Evolutionary conservation across 371 early-diverging fungal genomes (phyloP), one percentile per base, ranked within the genome.

Genomic region (Mortierella sp.): DNA sequence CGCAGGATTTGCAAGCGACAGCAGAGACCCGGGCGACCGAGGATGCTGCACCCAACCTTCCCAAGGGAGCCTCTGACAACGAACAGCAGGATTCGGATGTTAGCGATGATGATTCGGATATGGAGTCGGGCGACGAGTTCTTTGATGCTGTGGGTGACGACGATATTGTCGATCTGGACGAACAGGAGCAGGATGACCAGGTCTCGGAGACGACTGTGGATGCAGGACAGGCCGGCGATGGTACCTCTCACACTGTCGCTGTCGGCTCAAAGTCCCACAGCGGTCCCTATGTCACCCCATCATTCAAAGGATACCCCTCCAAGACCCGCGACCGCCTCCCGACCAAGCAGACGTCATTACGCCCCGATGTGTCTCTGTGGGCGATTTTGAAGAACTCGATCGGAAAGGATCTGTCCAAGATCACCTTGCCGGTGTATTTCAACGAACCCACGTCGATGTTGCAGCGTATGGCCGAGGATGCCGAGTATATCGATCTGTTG

Each of bases 401-500:
- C 29, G 96, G 96, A 61, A 96, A 96, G 83, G 96, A 96, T 74
- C 85, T 96, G 77, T 88, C 91, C 52, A 92, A 92, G 74, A 93
- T 96, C 43, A 92, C 95, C 0, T 85, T 96, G 31, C 96, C 96
- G 0, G 96, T 96, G 26, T 90, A 92, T 71, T 96, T 96, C 86
- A 96, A 96, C 83, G 96, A 96, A 82, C 96, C 96, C 0, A 89
- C 94, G 1, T 92, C 92, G 19, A 93, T 96, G 90, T 77, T 96
- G 79, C 96, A 96, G 83, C 87, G 95, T 58, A 91, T 95, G 89
- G 89, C 92, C 16, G 96, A 96, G 76, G 94, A 94, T 80, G 90
- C 96, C 74, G 96, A 96, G 82, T 96, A 95, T 79, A 88, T 89
- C 74, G 91, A 93, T 50, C 68, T 96, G 50, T 87, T 96, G 9